A percentile compares a stretch with the other conserved stretches of the same genome.
Evolutionary conservation across 805 yeast species (phyloP).

Genomic region (Maudiozyma serrabonitensis): DNA sequence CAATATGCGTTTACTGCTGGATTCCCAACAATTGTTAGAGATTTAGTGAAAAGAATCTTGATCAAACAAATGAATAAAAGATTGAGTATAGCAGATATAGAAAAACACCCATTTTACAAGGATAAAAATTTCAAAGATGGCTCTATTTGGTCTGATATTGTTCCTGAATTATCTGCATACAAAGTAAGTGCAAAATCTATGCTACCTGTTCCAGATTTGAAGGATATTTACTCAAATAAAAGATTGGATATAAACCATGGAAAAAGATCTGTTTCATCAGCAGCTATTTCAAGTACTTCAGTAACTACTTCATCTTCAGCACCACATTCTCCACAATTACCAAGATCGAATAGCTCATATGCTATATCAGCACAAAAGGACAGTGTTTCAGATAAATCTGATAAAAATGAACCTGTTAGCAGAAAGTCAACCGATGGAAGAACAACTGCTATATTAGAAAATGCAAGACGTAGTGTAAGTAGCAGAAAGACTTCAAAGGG

Average conservation of each 20-base stretch:
- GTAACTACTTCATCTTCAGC: background rate
- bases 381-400: background rate
- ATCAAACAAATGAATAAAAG: slow-evolving; percentile 57
- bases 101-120: slow-evolving; percentile 54
- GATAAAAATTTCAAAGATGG: slow-evolving; percentile 46
- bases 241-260: slow-evolving; percentile 1
- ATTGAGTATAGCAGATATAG: slow-evolving; percentile 45
- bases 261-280: slow-evolving; percentile 1
- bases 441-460: slow-evolving; percentile 26
- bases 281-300: background rate
- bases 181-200: slow-evolving; percentile 68
- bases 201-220: slow-evolving; percentile 58
- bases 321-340: background rate
- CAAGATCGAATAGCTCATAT: slow-evolving; percentile 3
- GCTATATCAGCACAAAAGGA: background rate
- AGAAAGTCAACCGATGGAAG: slow-evolving; percentile 21
- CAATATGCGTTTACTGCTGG: slow-evolving; percentile 83
- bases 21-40: slow-evolving; percentile 64
- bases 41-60: slow-evolving; percentile 59
- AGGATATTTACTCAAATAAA: slow-evolving; percentile 7
- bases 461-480: slow-evolving; percentile 19
- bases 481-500: slow-evolving; percentile 11
- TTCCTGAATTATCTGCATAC: slow-evolving; percentile 64
- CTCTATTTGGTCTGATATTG: slow-evolving; percentile 46
- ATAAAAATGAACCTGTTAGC: background rate